A percentile compares a stretch with the other conserved stretches of the same genome.
These are phyloP conservation scores for Coemansia sp. DNA, from an alignment of 192 early-diverging fungal genomes.

Conservation along the genomic window DNA sequence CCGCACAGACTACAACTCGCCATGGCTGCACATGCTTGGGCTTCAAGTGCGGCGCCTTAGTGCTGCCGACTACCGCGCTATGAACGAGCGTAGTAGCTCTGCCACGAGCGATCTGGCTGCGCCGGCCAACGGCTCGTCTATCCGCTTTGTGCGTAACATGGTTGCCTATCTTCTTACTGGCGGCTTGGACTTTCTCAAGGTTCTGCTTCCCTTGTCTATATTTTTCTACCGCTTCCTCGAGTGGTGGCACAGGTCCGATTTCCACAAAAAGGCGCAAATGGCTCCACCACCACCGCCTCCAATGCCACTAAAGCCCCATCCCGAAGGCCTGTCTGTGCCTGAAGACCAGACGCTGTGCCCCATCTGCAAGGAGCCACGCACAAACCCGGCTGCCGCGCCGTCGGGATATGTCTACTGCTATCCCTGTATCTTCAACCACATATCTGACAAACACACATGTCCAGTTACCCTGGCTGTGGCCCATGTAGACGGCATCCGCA, in stretches of 20 bases:
- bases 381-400: conserved; percentile 84
- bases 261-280: conserved; percentile 59
- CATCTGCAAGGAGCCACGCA: conserved; percentile 69
- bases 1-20: conserved; percentile 78
- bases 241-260: conserved; percentile 95
- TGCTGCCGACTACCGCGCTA: conserved; percentile 69
- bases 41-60: conserved; percentile 80
- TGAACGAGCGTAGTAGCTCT: conserved; percentile 50
- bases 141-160: conserved; percentile 45
- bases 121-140: conserved; percentile 44
- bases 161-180: conserved; percentile 56
- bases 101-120: conserved; percentile 45
- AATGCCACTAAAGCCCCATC: conserved; percentile 71
- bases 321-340: conserved; percentile 75
- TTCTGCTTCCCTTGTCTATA: conserved; percentile 82
- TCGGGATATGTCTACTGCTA: conserved; percentile 96
- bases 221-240: conserved; percentile 95
- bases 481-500: conserved; percentile 29
- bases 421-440: conserved; percentile 78
- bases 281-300: conserved; percentile 74
- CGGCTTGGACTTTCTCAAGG: conserved; percentile 73
- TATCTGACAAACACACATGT: conserved; percentile 72
- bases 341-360: conserved; percentile 76
- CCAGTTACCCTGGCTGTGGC: conserved; percentile 71
- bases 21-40: conserved; percentile 82